Base-by-base conservation (phyloP, 495 filamentous ascomycete genomes). In the Clohesyomyces aquaticus region DNA sequence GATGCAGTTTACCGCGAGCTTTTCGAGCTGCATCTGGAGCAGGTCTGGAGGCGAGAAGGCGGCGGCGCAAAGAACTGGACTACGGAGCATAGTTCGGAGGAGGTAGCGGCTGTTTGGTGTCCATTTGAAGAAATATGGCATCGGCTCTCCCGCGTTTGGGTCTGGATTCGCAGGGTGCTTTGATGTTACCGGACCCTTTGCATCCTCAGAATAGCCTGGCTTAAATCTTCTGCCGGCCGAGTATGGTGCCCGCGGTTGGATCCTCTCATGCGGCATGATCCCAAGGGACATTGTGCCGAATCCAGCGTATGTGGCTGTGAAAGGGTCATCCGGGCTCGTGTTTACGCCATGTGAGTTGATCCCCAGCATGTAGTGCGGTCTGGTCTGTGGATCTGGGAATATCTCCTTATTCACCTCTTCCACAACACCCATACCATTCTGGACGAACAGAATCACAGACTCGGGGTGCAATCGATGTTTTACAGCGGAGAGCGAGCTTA, bases 381-480 rank as follows among this genome's bases (percentile, higher is more conserved):
- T 82, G 0, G 68, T 75, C 3, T 68, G 61, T 1, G 83, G 79
- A 68, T 91, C 79, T 0, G 83, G 80, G 69, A 96, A 98, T 12
- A 93, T 67, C 1, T 76, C 57, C 10, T 80, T 66, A 64, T 90
- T 89, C 19, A 96, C 75, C 35, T 82, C 79, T n/a, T 96, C 90
- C 26, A 91, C 75, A 2, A 88, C 73, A 1, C 93, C 93, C 77
- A 98, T 83, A 3, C 91, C 92, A 49, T 93, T 90, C 54, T 95
- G 89, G 3, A 96, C 69, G 22, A 98, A 83, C 41, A 88, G 80
- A 28, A 98, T 81, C 0, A 92, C 93, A 2, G 91, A 91, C 14
- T 83, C 77, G 3, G 79, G 76, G 29, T 84, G 83, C n/a, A 98
- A 77, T 9, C 91, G 82, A 63, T 90, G 80, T 4, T 73, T 73